These are phyloP conservation scores for Ganoderma resinaceum DNA, from an alignment of 1,284 basidiomycete species.

Conservation along the genomic window DNA sequence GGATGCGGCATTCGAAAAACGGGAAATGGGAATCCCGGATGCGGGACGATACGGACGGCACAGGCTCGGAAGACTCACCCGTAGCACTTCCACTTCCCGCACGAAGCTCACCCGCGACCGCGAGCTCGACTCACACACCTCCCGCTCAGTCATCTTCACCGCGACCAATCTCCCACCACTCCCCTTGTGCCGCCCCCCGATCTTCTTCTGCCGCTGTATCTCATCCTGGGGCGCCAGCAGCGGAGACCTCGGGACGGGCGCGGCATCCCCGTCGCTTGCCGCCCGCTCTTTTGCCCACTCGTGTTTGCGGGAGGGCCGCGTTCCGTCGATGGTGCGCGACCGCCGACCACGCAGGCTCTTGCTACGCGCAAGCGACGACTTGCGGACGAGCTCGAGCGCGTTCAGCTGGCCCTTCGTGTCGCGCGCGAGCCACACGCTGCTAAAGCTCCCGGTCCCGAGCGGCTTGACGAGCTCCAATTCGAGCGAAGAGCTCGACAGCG, in stretches of 20 bases:
- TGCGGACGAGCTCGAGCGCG: conserved; percentile 44
- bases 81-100: conserved; percentile 87
- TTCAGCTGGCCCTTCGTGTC: conserved; percentile 51
- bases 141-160: conserved; percentile 83
- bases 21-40: background rate
- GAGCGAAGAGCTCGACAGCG: conserved; percentile 37
- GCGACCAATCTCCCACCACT: conserved; percentile 65
- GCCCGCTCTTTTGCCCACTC: conserved; percentile 30
- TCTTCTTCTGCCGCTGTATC: conserved; percentile 3
- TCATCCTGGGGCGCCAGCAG: conserved; percentile 23
- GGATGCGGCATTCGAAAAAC: background rate
- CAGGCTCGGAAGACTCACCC: conserved; percentile 49
- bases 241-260: background rate
- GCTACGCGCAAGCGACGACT: conserved; percentile 42
- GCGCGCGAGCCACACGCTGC: conserved; percentile 77
- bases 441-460: conserved; percentile 81
- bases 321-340: conserved; percentile 34
- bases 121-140: conserved; percentile 61
- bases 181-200: conserved; percentile 14
- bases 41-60: background rate
- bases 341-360: conserved; percentile 40
- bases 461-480: conserved; percentile 54
- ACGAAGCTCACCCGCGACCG: conserved; percentile 86
- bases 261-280: conserved; percentile 17
- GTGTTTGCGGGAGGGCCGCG: conserved; percentile 28